Conservation (phyloP, 176 grass and related monocot species). For the Paspalum vaginatum region DNA sequence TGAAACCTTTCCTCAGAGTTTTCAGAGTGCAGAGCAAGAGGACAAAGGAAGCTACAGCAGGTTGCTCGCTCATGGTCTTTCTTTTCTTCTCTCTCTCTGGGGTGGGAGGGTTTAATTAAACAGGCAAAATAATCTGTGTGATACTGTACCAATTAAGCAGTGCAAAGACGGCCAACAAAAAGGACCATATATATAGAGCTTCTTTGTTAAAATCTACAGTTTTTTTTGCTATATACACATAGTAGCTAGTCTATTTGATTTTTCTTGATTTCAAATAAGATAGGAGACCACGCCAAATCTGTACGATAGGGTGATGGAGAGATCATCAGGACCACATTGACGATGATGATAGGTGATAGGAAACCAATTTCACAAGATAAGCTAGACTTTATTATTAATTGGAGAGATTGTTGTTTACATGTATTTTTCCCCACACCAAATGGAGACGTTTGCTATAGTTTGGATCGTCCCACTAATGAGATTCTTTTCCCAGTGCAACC, state of each 20-base stretch:
- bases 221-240: background rate
- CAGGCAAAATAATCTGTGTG: slow-evolving; percentile 28
- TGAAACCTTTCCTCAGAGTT: slow-evolving; percentile 22
- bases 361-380: slow-evolving; percentile 44
- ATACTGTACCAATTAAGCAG: no score
- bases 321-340: slow-evolving; percentile 46
- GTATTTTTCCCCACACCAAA: slow-evolving; percentile 22
- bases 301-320: slow-evolving; percentile 40
- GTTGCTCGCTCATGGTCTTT: background rate
- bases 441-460: slow-evolving; percentile 25
- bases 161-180: no score
- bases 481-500: background rate
- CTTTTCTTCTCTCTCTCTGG: no score
- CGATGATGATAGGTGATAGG: slow-evolving; percentile 44
- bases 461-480: slow-evolving; percentile 17
- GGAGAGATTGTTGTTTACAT: slow-evolving; percentile 34
- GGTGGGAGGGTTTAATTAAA: background rate
- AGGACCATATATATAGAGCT: no score
- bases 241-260: background rate
- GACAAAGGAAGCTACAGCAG: slow-evolving; percentile 39
- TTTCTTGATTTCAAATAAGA: slow-evolving; percentile 35
- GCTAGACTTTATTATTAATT: background rate
- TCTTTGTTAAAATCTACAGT: no score
- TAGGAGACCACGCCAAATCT: slow-evolving; percentile 35
- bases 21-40: slow-evolving; percentile 38